Evolutionary conservation across 768 basidiomycete genomes (phyloP), one percentile per base, ranked within the genome.

Genomic region (Rhizopogon roseolus): DNA sequence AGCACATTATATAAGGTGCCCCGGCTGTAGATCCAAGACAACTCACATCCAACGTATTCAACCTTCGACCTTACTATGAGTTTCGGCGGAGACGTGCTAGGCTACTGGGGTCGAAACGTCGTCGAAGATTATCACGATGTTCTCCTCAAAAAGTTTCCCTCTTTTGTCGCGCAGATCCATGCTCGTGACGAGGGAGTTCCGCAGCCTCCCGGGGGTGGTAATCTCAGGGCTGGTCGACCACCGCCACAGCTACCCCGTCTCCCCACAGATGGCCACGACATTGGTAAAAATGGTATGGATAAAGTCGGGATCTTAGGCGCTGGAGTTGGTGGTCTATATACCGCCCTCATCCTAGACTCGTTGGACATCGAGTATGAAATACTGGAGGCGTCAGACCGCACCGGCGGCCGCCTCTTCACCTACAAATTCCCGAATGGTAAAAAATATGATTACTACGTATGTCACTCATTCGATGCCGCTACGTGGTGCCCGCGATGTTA

Each of bases 391-490:
- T 62, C 65, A 1, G 60, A 62, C 27, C 73, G 72, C 13, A 51
- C 62, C 29, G 79, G 79, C 2, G 80, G 80, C 27, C 72, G 76
- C 14, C 62, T 78, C 40, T 73, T 60, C 54, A 81, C 79, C 1
- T 62, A 79, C 52, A 64, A 63, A 7, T 80, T 81, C 57, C 50
- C 55, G 2, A 49, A 61, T 34, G 62, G 54, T 16, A 60, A 54
- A 5, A 45, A 57, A 25, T 69, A 72, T 34, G 66, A 76, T 45
- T 75, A 76, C 57, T 75, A 65, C 38, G 71, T 73, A 16, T 51
- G 71, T 59, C 8, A 25, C 36, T 39, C 34, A 5, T 37, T 27
- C 16, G 1, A 32, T 34, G 16, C 38, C 8, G n/a, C 41, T 16
- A 6, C 5, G 14, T 19, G 8, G 28, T 40, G 36, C 43, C 27